Conservation (phyloP, 805 yeast species). For the Lipomyces starkeyi region DNA sequence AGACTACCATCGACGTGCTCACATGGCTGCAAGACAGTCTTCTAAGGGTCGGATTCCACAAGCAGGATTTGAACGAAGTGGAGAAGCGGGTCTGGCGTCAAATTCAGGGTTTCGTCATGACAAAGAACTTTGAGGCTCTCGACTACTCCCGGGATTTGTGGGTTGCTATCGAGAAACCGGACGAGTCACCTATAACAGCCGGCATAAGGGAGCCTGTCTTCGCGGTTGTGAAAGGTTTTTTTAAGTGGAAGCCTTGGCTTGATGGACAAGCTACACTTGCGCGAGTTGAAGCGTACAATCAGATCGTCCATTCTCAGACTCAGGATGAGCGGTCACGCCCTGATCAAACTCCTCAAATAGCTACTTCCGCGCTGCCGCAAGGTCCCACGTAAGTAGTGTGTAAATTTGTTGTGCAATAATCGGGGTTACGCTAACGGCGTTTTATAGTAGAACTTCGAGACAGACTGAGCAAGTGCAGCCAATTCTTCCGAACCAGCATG, state of each 20-base stretch:
- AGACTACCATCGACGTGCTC: background rate
- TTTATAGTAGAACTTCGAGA: background rate
- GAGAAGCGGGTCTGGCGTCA: background rate
- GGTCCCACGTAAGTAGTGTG: background rate
- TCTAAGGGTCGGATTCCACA: background rate
- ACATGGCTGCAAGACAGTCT: background rate
- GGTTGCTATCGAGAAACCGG: background rate
- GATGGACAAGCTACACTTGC: background rate
- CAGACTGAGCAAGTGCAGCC: background rate
- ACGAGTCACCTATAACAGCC: background rate
- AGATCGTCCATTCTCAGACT: conserved; percentile 4
- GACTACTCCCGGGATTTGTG: background rate
- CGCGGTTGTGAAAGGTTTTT: background rate
- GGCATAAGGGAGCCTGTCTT: conserved; percentile 7
- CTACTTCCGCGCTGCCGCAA: background rate
- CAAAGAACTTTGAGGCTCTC: conserved; percentile 7
- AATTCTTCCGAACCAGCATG: background rate
- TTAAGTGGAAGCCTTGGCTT: background rate
- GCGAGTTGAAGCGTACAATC: background rate
- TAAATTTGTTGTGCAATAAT: background rate
- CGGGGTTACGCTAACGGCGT: background rate
- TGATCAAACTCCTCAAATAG: background rate
- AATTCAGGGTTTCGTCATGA: conserved; percentile 13
- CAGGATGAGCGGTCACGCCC: background rate
- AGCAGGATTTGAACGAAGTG: background rate